These are phyloP conservation scores for Solanum acaule DNA, from an alignment of 257 asterid species.

Conservation along the genomic window DNA sequence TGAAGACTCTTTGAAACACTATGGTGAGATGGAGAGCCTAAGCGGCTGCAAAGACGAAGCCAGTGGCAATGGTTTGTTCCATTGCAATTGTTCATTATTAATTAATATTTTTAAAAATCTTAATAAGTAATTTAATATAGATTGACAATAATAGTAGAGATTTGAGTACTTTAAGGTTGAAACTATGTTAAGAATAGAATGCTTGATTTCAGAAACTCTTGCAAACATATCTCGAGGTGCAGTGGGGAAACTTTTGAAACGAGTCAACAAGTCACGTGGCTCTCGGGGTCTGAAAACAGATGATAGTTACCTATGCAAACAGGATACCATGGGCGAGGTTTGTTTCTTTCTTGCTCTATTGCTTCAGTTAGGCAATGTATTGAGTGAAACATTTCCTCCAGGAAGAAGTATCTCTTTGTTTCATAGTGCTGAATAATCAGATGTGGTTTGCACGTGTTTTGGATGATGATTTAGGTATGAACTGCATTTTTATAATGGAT, in stretches of 20 bases:
- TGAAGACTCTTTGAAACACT: slow-evolving; percentile 14
- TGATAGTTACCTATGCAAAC: slow-evolving; percentile 37
- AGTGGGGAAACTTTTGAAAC: slow-evolving; percentile 55
- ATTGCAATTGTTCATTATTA: not conserved
- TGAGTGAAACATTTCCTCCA: not conserved
- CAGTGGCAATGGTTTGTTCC: slow-evolving; percentile 44
- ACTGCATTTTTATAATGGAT: not conserved
- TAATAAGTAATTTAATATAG: not conserved
- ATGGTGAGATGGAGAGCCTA: not conserved
- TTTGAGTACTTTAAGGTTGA: not conserved
- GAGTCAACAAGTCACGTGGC: slow-evolving; percentile 30
- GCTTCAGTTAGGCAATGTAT: not conserved
- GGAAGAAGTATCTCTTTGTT: not conserved
- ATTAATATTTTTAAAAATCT: not conserved
- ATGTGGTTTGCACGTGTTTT: not conserved
- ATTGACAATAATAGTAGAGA: not conserved
- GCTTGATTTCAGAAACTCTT: slow-evolving; percentile 52
- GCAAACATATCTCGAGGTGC: slow-evolving; percentile 55
- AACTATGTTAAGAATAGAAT: not conserved
- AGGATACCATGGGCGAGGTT: slow-evolving; percentile 33
- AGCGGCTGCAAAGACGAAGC: slow-evolving; percentile 7
- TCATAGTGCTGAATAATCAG: not conserved
- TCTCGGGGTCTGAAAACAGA: slow-evolving; percentile 41
- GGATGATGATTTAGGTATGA: not conserved
- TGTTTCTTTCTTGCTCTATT: not conserved